Evolutionary conservation across 2,329 filamentous ascomycete species (phyloP).

Genomic region (Ascosphaera apis): DNA sequence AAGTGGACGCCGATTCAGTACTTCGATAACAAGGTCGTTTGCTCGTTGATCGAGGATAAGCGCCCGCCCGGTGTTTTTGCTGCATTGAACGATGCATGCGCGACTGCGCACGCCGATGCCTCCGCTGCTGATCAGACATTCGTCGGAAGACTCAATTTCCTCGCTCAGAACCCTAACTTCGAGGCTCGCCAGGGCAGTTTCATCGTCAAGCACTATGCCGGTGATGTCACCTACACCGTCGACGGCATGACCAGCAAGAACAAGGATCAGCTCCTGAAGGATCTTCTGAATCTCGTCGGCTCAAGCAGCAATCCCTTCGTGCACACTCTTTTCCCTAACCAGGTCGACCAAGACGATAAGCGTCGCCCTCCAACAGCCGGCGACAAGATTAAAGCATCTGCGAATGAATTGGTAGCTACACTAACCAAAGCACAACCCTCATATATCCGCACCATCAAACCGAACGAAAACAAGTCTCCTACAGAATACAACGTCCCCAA

Average conservation of each 20-base stretch:
- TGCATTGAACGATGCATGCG: slow-evolving; percentile 89
- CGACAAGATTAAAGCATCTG: slow-evolving; percentile 85
- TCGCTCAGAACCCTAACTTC: slow-evolving; percentile 71
- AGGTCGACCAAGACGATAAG: slow-evolving; percentile 90
- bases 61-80: slow-evolving; percentile 83
- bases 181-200: slow-evolving; percentile 85
- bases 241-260: slow-evolving; percentile 99
- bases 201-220: slow-evolving; percentile 96
- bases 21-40: slow-evolving; percentile 98
- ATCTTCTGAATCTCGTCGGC: slow-evolving; percentile 66
- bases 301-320: slow-evolving; percentile 68
- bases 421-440: slow-evolving; percentile 94
- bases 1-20: slow-evolving; percentile 98
- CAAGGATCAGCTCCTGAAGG: slow-evolving; percentile 91
- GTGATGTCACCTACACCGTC: slow-evolving; percentile 83
- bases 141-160: slow-evolving; percentile 73
- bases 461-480: slow-evolving; percentile 95
- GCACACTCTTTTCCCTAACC: slow-evolving; percentile 69
- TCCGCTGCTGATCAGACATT: slow-evolving; percentile 88
- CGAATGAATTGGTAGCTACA: slow-evolving; percentile 83
- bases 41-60: slow-evolving; percentile 82
- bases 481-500: slow-evolving; percentile 80
- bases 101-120: slow-evolving; percentile 92
- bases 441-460: slow-evolving; percentile 97
- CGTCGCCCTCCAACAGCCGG: slow-evolving; percentile 83